Evolutionary conservation across 2,329 filamentous ascomycete species (phyloP), one percentile per base, ranked within the genome.

Genomic region (Zalaria sp.): DNA sequence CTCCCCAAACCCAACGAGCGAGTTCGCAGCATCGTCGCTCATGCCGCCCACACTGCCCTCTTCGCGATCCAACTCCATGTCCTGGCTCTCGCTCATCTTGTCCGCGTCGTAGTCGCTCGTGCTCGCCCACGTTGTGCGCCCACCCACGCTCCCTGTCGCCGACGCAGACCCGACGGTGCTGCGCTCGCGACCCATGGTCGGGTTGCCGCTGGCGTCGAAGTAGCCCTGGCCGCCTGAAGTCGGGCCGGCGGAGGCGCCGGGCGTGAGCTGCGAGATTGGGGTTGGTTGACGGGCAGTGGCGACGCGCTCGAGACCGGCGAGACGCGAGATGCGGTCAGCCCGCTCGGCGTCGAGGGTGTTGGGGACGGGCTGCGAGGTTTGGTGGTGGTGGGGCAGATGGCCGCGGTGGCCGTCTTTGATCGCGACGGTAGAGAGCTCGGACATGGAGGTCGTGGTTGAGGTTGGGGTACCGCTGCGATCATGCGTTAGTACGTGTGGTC

Each of bases 331-430:
- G 55, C 89, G 87, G 63, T 95, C 88, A 48, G 86, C 87, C 51
- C 88, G 85, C 62, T 94, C 88, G 48, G 87, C 87, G 54, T 94
- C 88, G 46, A 91, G 78, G 41, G 76, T 75, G 18, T 79, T 81
- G 5, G 75, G 61, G 31, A 59, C 59, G n/a, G 67, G 69, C 27
- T 41, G 43, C 4, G 43, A 40, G 62, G 50, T 72, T 66, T 73
- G 69, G 45, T 74, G 71, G 43, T 69, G 64, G 42, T 79, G 72
- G 27, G 78, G 75, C 27, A 81, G 72, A 57, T 87, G 78, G 48
- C 89, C 89, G 46, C 86, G 83, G 57, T 95, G 86, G 52, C 89
- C 89, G 58, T 96, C 89, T 64, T 95, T 94, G 71, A 94, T 94
- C 40, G 89, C 89, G 8, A 86, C 91, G 11, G 89, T 95, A 10